Evolutionary conservation across 805 yeast species (phyloP), one percentile per base, ranked within the genome.

Genomic region (Clavispora santaluciae): DNA sequence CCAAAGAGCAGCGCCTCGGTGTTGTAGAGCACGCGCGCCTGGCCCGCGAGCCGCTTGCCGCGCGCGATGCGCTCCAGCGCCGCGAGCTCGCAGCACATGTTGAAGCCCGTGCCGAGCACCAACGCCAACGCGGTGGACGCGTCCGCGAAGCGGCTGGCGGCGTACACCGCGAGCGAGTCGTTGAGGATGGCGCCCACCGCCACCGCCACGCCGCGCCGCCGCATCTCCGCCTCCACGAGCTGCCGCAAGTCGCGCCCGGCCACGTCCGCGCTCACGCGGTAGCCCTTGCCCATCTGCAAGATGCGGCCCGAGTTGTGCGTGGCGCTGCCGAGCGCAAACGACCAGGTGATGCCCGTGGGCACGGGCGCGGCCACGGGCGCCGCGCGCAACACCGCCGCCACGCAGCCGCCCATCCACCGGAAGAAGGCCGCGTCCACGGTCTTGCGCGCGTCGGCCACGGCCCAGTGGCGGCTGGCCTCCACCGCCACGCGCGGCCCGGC

Each of bases 81-180:
- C 6, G 49, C 49, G 23, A 62, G 56, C 21, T 64, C 50, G 61
- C 77, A 64, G 60, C 79, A 77, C 25, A 77, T 57, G 50, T 83
- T 83, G 39, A 78, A 58, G 1, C 90, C 90, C 3, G 90, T 83
- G 1, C 90, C 89, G 38, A 82, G 57, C 3, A 83, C 84, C 48
- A 83, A 48, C 0, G 85, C 83, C 34, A 81, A 50, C 41, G 61
- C 53, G 49, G 66, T 60, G 44, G 52, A 48, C 15, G 55, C 49
- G 42, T 65, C 68, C 42, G 63, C 44, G 40, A 72, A 68, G 2
- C 62, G 44, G 8, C 81, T 81, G 0, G 86, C 73, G 9, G 81
- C 61, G 53, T 71, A 76, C 0, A 81, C 85, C 0, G 86, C 81
- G n/a, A 79, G 70, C 1, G 86, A 75, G 53, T 79, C 89, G 56